A percentile compares a stretch with the other conserved stretches of the same genome.
Evolutionary conservation across 345 rosid genomes (phyloP).

Genomic region (Linum tenue): DNA sequence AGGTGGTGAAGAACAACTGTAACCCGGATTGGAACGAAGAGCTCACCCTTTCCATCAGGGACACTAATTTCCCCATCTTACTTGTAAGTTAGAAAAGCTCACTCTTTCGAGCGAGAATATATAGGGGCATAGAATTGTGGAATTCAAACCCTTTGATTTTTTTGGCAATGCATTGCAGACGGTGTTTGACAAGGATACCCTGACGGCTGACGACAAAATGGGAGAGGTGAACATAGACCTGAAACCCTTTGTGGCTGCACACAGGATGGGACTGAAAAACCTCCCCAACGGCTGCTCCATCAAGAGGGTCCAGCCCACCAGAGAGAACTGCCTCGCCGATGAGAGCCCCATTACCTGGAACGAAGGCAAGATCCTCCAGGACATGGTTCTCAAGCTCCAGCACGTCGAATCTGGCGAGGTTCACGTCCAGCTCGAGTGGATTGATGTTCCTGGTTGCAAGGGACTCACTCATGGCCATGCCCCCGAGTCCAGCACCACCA

Average conservation of each 20-base stretch:
- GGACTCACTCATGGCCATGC: slow-evolving; percentile 1
- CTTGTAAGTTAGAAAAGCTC: slow-evolving; percentile 11
- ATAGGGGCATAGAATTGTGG: too few species aligned
- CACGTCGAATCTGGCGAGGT: slow-evolving; percentile 25
- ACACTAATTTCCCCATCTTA: slow-evolving; percentile 16
- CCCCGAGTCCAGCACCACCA: too few species aligned
- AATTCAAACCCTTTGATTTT: too few species aligned
- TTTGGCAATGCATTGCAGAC: background rate
- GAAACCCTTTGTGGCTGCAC: background rate
- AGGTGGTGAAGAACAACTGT: slow-evolving; percentile 16
- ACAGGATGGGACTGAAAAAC: background rate
- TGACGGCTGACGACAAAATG: slow-evolving; percentile 1
- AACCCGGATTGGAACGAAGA: slow-evolving; percentile 31
- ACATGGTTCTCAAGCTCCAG: slow-evolving; percentile 21
- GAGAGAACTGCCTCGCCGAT: slow-evolving; percentile 19
- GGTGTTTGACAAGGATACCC: background rate
- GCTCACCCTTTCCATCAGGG: slow-evolving; percentile 20
- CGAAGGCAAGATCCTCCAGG: slow-evolving; percentile 19
- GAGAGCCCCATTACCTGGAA: slow-evolving; percentile 24
- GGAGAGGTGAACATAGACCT: slow-evolving; percentile 1
- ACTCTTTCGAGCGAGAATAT: too few species aligned
- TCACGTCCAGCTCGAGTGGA: slow-evolving; percentile 21
- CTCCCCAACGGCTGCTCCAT: background rate
- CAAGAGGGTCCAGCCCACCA: slow-evolving; percentile 9
- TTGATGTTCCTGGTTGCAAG: slow-evolving; percentile 20